Evolutionary conservation across 1,284 basidiomycete genomes (phyloP).

Genomic region (Tilletia walkeri): DNA sequence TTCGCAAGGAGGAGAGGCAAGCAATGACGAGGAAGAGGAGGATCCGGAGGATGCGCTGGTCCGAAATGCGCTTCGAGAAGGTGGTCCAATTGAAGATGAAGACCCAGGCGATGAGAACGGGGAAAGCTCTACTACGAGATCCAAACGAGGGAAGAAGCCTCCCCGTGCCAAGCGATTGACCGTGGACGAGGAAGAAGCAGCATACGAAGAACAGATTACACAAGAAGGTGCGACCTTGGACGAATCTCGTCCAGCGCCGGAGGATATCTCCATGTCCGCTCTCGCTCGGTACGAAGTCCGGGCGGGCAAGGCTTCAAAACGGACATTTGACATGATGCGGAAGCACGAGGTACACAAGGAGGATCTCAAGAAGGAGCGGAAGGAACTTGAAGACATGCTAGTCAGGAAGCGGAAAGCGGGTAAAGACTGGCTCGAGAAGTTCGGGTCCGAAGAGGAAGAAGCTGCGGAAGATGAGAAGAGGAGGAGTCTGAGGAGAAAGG

Average conservation of each 20-base stretch:
- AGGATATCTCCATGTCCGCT: constrained; percentile 1
- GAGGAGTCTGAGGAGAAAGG: constrained; percentile 18
- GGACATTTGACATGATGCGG: constrained; percentile 16
- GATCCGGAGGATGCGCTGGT: not conserved
- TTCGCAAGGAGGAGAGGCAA: not conserved
- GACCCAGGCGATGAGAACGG: not conserved
- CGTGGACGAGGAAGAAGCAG: constrained; percentile 17
- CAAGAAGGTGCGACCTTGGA: not conserved
- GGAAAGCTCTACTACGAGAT: not conserved
- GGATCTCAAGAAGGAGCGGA: not conserved
- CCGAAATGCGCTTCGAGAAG: not conserved
- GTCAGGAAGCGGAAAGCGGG: constrained; percentile 8
- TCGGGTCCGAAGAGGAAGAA: constrained; percentile 10
- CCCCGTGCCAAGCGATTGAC: not conserved
- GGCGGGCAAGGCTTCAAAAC: not conserved
- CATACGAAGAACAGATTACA: constrained; percentile 3
- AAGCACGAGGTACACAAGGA: constrained; percentile 13
- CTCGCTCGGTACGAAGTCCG: constrained; percentile 6
- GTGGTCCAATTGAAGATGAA: not conserved
- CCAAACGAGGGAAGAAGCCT: not conserved
- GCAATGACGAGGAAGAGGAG: not conserved
- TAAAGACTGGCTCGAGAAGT: constrained; percentile 20
- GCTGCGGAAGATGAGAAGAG: constrained; percentile 9
- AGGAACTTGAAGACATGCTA: not conserved
- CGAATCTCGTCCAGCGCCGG: constrained; percentile 8